Conservation (phyloP, 2,329 filamentous ascomycete genomes). For the Fusarium temperatum region DNA sequence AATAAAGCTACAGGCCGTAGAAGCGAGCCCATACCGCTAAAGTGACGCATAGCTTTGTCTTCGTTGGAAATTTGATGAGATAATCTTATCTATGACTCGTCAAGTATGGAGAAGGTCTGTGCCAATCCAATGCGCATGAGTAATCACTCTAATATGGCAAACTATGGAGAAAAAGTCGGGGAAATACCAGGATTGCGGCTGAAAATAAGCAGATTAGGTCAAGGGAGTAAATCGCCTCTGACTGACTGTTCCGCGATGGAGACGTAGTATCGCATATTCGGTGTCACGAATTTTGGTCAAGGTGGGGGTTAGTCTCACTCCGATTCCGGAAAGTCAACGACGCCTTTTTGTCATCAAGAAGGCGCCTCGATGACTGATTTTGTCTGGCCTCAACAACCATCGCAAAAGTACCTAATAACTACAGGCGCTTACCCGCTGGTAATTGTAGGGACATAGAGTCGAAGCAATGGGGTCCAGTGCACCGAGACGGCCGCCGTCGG, state of each 20-base stretch:
- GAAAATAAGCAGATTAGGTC: not conserved
- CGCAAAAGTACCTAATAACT: not conserved
- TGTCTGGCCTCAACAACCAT: not conserved
- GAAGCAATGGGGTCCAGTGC: not conserved
- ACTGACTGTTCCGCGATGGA: not conserved
- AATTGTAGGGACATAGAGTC: not conserved
- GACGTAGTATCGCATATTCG: not conserved
- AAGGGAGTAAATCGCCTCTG: not conserved
- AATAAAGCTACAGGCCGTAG: not conserved
- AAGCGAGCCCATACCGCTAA: not conserved
- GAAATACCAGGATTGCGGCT: not conserved
- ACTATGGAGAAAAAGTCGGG: not conserved
- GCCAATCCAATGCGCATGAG: not conserved
- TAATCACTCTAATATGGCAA: not conserved
- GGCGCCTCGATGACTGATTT: not conserved
- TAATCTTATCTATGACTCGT: slow-evolving; percentile 1
- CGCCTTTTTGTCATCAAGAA: not conserved
- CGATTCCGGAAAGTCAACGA: slow-evolving; percentile 26
- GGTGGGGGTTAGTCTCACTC: slow-evolving; percentile 15
- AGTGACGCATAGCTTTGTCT: not conserved
- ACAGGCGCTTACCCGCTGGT: no score
- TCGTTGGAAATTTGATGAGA: not conserved
- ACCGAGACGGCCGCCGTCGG: not conserved
- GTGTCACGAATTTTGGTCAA: not conserved
- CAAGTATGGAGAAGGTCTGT: not conserved